A percentile compares a stretch with the other conserved stretches of the same genome.
These are phyloP conservation scores for Rutstroemia sp. DNA, from an alignment of 2,329 filamentous ascomycete genomes.

Conservation along the genomic window DNA sequence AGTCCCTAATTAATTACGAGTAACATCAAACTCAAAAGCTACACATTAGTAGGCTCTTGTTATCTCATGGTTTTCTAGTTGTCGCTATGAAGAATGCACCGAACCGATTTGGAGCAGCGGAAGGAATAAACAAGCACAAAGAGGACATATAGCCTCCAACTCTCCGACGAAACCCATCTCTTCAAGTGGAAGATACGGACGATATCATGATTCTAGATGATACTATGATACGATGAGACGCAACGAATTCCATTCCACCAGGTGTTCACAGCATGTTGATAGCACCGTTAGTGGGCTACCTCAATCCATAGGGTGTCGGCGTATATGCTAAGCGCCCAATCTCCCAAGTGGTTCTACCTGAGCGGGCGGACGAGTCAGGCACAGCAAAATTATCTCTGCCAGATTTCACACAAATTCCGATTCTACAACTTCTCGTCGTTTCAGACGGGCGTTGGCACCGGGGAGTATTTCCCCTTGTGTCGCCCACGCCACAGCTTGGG, in stretches of 20 bases:
- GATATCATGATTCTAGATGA: background rate
- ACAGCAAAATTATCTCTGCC: too few relatives aligned
- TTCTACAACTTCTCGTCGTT: background rate
- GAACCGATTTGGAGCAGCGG: too few relatives aligned
- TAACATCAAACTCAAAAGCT: too few relatives aligned
- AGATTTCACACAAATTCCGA: too few relatives aligned
- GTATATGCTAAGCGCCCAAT: slow-evolving; percentile 3
- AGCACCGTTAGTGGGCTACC: background rate
- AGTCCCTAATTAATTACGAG: background rate
- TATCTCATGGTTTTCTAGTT: too few relatives aligned
- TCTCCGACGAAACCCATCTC: too few relatives aligned
- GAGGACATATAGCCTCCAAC: too few relatives aligned
- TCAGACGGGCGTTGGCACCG: background rate
- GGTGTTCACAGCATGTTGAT: background rate
- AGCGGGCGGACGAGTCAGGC: background rate
- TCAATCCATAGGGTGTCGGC: slow-evolving; percentile 3
- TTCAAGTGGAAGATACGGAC: too few relatives aligned
- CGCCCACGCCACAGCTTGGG: background rate
- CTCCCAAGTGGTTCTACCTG: background rate
- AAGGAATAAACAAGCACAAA: too few relatives aligned
- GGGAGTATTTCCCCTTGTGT: background rate
- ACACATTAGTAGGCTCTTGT: too few relatives aligned
- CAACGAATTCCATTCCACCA: background rate
- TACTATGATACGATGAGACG: background rate
- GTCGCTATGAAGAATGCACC: too few relatives aligned